Conservation (phyloP, 495 filamentous ascomycete genomes). For the Daldinia vernicosa region DNA sequence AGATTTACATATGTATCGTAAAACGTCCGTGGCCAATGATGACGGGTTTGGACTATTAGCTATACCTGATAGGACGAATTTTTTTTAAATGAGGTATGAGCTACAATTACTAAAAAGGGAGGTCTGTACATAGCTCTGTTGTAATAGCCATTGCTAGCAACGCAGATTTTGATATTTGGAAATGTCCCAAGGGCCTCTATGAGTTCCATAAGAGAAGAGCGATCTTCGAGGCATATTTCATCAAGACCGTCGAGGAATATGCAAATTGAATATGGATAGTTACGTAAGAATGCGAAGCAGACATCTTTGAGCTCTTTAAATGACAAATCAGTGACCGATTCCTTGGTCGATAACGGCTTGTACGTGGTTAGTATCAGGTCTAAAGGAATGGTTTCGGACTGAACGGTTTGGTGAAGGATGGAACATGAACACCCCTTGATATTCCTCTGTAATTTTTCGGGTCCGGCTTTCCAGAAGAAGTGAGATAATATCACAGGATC, state of each 20-base stretch:
- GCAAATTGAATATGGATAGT: slow-evolving; percentile 12
- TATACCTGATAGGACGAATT: not conserved
- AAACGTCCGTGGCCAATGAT: not conserved
- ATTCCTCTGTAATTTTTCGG: slow-evolving; percentile 1
- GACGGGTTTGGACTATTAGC: not conserved
- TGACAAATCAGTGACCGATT: not conserved
- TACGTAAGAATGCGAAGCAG: not conserved
- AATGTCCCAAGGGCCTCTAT: not conserved
- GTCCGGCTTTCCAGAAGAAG: slow-evolving; percentile 22
- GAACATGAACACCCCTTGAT: slow-evolving; percentile 6
- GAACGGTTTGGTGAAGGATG: not conserved
- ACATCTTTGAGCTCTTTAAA: not conserved
- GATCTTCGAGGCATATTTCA: slow-evolving; percentile 15
- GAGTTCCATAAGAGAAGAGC: not conserved
- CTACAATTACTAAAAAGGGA: not conserved
- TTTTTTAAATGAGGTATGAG: not conserved
- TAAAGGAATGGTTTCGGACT: not conserved
- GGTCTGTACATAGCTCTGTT: not conserved
- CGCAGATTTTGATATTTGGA: not conserved
- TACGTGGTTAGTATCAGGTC: not conserved
- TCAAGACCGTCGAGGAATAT: slow-evolving; percentile 22
- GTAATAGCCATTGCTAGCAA: not conserved
- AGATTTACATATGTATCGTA: not conserved
- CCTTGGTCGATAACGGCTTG: not conserved
- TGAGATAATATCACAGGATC: slow-evolving; percentile 17